Evolutionary conservation across 2,329 filamentous ascomycete species (phyloP), one percentile per base, ranked within the genome.

Genomic region (Coccinonectria pachysandricola): DNA sequence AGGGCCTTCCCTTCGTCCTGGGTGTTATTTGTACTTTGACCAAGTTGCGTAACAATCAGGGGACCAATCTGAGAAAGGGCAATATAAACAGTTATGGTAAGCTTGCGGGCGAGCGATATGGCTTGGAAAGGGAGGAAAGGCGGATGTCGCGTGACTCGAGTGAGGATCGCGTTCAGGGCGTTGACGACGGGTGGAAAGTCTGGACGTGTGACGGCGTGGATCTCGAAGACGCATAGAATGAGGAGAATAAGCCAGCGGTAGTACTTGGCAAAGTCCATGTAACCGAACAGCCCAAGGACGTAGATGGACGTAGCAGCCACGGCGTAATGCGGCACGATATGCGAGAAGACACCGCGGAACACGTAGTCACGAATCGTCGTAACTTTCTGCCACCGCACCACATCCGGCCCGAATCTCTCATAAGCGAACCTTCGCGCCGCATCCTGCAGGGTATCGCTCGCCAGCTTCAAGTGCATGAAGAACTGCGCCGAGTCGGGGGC

Each of bases 111-210:
- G 6, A 96, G 69, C 9, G 68, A 59, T 31, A 95, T 68, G 40
- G 81, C 63, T 57, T 98, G 87, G 50, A 91, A 98, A 3, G 87
- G 88, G 4, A 96, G 67, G 39, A 80, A 82, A 4, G 79, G 70
- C 4, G 70, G 60, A 29, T 74, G 67, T 6, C 43, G 40, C 10
- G 58, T 56, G 24, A 58, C 31, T 15, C 49, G 48, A 1, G 49
- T 40, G 8, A 68, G 44, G 19, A 59, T 14, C 5, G 57, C 58
- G 48, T 73, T 73, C 40, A 69, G 34, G 23, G 60, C 23, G 6
- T 52, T 50, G 19, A 68, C 54, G 36, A 68, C 31, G 7, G 44
- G 39, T 3, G 73, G 71, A 35, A 66, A 62, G 7, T 49, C 43
- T 2, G 72, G 69, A 3, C 72, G 59, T 21, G 71, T 74, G 22